A percentile compares a stretch with the other conserved stretches of the same genome.
phyloP scores from a whole-genome alignment of 73 alveolate genomes.

The Effrenium voratum region DNA sequence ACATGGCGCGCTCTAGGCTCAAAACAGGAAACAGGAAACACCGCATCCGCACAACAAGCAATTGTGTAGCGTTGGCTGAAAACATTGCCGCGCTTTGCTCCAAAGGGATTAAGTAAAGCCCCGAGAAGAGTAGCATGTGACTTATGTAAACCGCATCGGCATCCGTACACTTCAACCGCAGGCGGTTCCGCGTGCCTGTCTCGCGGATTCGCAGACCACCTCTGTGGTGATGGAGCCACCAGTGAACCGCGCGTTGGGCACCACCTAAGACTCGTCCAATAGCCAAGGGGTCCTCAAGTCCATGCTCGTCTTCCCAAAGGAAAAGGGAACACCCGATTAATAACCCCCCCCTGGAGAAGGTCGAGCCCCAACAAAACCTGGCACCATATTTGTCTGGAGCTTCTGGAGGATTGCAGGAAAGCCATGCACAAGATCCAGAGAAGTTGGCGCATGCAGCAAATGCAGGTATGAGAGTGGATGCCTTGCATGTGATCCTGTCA shows the following conservation, averaged over 20 bases:
- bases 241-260: conserved; percentile 88
- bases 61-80: too few relatives aligned
- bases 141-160: neutral
- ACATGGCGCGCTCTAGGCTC: neutral
- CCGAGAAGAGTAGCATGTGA: neutral
- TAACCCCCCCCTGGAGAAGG: neutral
- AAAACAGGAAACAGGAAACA: neutral
- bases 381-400: neutral
- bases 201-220: conserved; percentile 84
- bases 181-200: conserved; percentile 75
- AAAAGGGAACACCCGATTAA: neutral
- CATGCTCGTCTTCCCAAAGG: too few relatives aligned
- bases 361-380: neutral
- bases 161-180: neutral
- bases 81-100: too few relatives aligned
- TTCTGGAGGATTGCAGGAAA: too few relatives aligned
- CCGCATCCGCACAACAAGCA: neutral
- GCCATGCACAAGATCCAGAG: too few relatives aligned
- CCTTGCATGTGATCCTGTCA: too few relatives aligned
- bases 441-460: too few relatives aligned
- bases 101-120: too few relatives aligned
- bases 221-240: conserved; percentile 93
- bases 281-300: too few relatives aligned
- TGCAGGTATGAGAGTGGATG: too few relatives aligned
- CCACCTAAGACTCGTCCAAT: conserved; percentile 45